phyloP scores from a whole-genome alignment of 352 stramenopile genomes.

The Globisporangium takayamanum region DNA sequence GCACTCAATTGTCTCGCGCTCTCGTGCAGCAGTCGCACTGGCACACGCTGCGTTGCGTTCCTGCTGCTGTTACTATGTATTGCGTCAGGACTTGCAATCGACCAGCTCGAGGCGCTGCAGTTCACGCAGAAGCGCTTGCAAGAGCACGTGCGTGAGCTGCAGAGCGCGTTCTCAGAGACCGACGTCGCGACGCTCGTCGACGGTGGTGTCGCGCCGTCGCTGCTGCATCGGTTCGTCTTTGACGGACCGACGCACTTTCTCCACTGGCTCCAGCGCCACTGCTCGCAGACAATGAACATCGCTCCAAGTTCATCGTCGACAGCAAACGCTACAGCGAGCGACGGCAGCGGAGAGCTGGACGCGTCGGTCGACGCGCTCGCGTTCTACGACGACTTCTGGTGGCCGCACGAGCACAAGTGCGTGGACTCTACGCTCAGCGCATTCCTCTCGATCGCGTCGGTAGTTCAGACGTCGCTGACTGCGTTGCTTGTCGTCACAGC shows the following conservation, averaged over 20 bases:
- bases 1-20: constrained; percentile 18
- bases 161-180: constrained; percentile 14
- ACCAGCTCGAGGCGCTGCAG: constrained; percentile 24
- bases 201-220: constrained; percentile 25
- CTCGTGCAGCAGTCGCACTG: constrained; percentile 14
- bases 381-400: constrained; percentile 30
- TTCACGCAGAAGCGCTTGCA: constrained; percentile 29
- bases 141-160: constrained; percentile 2
- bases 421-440: constrained; percentile 3
- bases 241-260: constrained; percentile 43
- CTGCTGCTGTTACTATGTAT: constrained; percentile 14
- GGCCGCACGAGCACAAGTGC: constrained; percentile 6
- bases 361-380: constrained; percentile 16
- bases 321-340: background rate
- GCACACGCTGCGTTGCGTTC: constrained; percentile 8
- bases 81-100: constrained; percentile 11
- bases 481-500: constrained; percentile 5
- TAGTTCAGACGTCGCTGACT: background rate
- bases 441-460: constrained; percentile 4
- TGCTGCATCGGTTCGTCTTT: constrained; percentile 44
- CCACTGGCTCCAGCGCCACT: constrained; percentile 27
- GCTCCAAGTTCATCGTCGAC: background rate
- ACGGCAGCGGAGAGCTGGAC: background rate
- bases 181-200: constrained; percentile 30
- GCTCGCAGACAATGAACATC: background rate